Base-by-base conservation (phyloP, 1,284 basidiomycete genomes). In the Inonotus hispidus region DNA sequence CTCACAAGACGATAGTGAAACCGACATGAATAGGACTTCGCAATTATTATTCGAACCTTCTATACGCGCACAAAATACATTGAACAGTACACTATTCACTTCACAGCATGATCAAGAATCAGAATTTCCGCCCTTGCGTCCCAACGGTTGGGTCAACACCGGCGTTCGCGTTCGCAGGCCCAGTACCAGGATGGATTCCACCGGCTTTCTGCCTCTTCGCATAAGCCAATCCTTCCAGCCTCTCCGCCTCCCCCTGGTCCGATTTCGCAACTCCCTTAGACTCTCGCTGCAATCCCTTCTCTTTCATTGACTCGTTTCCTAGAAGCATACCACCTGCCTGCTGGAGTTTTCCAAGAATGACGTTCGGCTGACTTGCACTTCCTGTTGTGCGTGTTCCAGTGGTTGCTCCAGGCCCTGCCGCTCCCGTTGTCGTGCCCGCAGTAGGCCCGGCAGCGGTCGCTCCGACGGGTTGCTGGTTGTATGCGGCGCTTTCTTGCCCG, bases 271-370 rank as follows among this genome's bases (percentile, higher is more conserved):
- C 56, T 19, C 59, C 63, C n/a, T 57, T 37, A 8, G 47, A 21
- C 50, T 64, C 63, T 10, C 59, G 61, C 23, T 60, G 55, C 27
- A 58, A 27, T 2, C 63, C 63, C 23, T 61, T 58, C 32, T 46
- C 59, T 6, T 35, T 41, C 63, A 61, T 58, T 19, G 43, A 25
- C 7, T 60, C 56, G 50, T 59, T 47, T n/a, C 21, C 39, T 13
- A 64, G 49, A 2, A 61, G 23, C 55, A 49, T 58, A 6, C 63
- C 63, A 1, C 55, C 63, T 11, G 56, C 59, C 21, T 64, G 63
- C 25, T 61, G 63, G 7, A 64, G 47, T 29, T 60, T 64, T 2
- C 63, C 63, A 19, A 39, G 46, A 25, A 61, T 45, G 38, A 61
- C 53, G 14, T 56, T 38, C 16, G 37, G 29, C 21, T 59, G 58